A percentile compares a stretch with the other conserved stretches of the same genome.
Evolutionary conservation across 2,329 filamentous ascomycete species (phyloP).

Genomic region (Cercospora sojina): DNA sequence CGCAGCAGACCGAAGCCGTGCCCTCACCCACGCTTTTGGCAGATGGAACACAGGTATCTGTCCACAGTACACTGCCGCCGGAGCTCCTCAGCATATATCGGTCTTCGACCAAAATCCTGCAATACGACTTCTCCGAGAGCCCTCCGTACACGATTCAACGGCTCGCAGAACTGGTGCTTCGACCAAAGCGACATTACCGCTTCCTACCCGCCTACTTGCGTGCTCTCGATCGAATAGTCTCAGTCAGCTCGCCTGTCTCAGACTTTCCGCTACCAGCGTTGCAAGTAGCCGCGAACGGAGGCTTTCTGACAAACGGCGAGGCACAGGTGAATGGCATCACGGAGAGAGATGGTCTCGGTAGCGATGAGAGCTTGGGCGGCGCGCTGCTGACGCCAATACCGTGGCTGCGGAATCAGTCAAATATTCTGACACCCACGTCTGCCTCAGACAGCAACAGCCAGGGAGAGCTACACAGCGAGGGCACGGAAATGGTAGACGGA

Average conservation of each 20-base stretch:
- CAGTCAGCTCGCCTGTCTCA: constrained; percentile 78
- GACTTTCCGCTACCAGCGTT: constrained; percentile 76
- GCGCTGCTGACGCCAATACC: constrained; percentile 91
- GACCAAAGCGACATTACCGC: constrained; percentile 75
- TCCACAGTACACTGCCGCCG: constrained; percentile 57
- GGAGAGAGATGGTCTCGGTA: constrained; percentile 60
- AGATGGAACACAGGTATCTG: constrained; percentile 17
- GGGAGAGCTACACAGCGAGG: constrained; percentile 66
- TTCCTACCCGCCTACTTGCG: constrained; percentile 82
- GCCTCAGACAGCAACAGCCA: constrained; percentile 33
- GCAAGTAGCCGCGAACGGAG: constrained; percentile 44
- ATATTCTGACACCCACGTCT: constrained; percentile 16
- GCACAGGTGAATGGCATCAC: constrained; percentile 61
- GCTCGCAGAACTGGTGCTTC: constrained; percentile 78
- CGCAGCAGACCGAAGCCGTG: constrained; percentile 30
- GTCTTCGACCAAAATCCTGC: constrained; percentile 33
- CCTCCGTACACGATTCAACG: constrained; percentile 94
- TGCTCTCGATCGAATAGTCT: constrained; percentile 85
- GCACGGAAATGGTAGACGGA: constrained; percentile 76
- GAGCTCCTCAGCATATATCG: constrained; percentile 59
- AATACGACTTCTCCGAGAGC: constrained; percentile 63
- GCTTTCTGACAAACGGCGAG: constrained; percentile 53
- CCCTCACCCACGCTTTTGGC: constrained; percentile 12
- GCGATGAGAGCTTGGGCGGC: constrained; percentile 85
- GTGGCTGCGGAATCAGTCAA: constrained; percentile 60